phyloP scores from a whole-genome alignment of 1,284 basidiomycete genomes.

The Volvariella volvacea region DNA sequence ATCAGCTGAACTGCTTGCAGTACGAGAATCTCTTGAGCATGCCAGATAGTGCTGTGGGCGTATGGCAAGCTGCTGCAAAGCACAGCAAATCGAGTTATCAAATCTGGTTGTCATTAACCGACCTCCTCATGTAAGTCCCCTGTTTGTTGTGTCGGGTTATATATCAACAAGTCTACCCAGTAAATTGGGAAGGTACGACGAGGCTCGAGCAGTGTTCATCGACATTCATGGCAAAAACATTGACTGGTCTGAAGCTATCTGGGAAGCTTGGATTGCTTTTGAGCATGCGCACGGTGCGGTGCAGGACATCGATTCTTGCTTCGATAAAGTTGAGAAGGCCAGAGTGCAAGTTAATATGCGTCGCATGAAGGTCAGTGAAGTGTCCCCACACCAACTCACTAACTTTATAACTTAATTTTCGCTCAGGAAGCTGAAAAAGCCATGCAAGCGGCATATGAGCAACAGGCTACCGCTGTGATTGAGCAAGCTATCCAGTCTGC shows the following conservation, averaged over 20 bases:
- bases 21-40: slow-evolving; percentile 38
- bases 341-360: slow-evolving; percentile 55
- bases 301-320: slow-evolving; percentile 60
- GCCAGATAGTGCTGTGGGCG: slow-evolving; percentile 43
- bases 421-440: slow-evolving; percentile 64
- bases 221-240: slow-evolving; percentile 62
- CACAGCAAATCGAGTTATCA: slow-evolving; percentile 66
- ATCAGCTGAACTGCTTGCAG: slow-evolving; percentile 24
- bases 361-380: slow-evolving; percentile 54
- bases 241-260: slow-evolving; percentile 91
- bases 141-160: neutral
- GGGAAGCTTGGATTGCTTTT: slow-evolving; percentile 83
- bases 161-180: slow-evolving; percentile 23
- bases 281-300: slow-evolving; percentile 80
- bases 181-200: slow-evolving; percentile 48
- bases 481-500: slow-evolving; percentile 24
- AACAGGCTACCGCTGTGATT: slow-evolving; percentile 30
- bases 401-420: neutral
- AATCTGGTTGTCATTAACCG: slow-evolving; percentile 64
- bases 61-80: slow-evolving; percentile 61
- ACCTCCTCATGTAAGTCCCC: slow-evolving; percentile 53
- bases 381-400: no score
- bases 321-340: slow-evolving; percentile 63
- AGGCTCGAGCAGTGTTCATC: slow-evolving; percentile 61
- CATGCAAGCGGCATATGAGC: slow-evolving; percentile 43